These are phyloP conservation scores for Curvularia verruculosa DNA, from an alignment of 2,329 filamentous ascomycete genomes.

Conservation along the genomic window DNA sequence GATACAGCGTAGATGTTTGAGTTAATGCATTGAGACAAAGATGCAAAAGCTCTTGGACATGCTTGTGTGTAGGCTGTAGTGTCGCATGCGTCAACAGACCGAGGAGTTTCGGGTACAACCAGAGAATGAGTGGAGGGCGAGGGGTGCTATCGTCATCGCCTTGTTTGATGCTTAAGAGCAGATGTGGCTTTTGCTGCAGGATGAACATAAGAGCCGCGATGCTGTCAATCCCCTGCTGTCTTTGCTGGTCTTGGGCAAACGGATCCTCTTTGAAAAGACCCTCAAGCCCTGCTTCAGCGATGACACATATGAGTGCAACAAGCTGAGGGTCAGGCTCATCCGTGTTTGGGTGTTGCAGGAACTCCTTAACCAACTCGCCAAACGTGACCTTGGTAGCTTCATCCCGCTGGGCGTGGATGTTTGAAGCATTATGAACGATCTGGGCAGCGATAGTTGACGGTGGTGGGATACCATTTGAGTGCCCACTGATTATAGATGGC, in stretches of 20 bases:
- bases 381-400: constrained; percentile 75
- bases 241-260: constrained; percentile 65
- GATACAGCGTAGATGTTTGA: constrained; percentile 45
- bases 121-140: constrained; percentile 58
- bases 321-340: constrained; percentile 72
- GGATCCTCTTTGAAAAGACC: constrained; percentile 70
- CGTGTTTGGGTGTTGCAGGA: constrained; percentile 56
- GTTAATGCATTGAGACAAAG: constrained; percentile 47
- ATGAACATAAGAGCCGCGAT: constrained; percentile 78
- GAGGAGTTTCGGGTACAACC: constrained; percentile 61
- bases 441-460: constrained; percentile 88
- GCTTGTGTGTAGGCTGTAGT: constrained; percentile 50
- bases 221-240: constrained; percentile 70
- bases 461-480: constrained; percentile 39
- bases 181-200: constrained; percentile 73
- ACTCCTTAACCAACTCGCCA: constrained; percentile 72
- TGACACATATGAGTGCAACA: constrained; percentile 85
- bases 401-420: constrained; percentile 65
- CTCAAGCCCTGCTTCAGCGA: constrained; percentile 78
- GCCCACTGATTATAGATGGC: constrained; percentile 28
- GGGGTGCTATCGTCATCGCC: constrained; percentile 39
- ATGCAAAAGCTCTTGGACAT: constrained; percentile 45
- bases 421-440: constrained; percentile 79
- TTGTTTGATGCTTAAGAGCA: constrained; percentile 58
- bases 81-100: constrained; percentile 53